phyloP scores from a whole-genome alignment of 768 basidiomycete species.

The Cyclocybe aegerita region DNA sequence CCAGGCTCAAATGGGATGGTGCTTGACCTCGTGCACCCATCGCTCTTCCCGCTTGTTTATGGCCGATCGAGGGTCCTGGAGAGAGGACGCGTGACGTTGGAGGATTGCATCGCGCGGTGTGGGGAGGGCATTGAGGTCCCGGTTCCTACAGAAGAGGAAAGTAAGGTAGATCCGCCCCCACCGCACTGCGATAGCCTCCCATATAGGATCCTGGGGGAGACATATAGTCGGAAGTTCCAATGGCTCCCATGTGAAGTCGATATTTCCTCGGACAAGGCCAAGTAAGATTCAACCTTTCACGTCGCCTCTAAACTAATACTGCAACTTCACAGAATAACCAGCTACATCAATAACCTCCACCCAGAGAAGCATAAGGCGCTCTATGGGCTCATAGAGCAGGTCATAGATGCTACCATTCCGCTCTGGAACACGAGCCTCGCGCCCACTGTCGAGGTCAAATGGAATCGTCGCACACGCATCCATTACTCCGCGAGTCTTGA shows the following conservation, averaged over 20 bases:
- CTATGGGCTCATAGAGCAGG: constrained; percentile 23
- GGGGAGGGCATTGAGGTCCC: constrained; percentile 19
- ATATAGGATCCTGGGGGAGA: neutral
- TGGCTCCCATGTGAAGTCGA: constrained; percentile 30
- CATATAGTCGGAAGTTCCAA: constrained; percentile 26
- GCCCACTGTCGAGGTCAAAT: constrained; percentile 5
- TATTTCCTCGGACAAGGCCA: constrained; percentile 19
- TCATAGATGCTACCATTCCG: constrained; percentile 28
- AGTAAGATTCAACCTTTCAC: constrained; percentile 7
- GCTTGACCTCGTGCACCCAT: constrained; percentile 46
- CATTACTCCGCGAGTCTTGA: constrained; percentile 13
- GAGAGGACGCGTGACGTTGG: constrained; percentile 16
- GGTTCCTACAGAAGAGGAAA: constrained; percentile 11
- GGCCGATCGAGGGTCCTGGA: constrained; percentile 24
- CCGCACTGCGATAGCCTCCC: neutral
- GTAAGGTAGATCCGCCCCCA: neutral
- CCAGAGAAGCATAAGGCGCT: constrained; percentile 24
- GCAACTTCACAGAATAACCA: constrained; percentile 24
- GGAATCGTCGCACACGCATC: constrained; percentile 9
- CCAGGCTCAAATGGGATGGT: constrained; percentile 42
- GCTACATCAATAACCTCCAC: constrained; percentile 45
- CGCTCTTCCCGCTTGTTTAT: constrained; percentile 39
- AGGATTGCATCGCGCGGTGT: constrained; percentile 21
- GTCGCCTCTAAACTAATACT: neutral
- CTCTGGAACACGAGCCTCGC: constrained; percentile 29